Conservation (phyloP, 2,329 filamentous ascomycete genomes). For the Knufia petricola region DNA sequence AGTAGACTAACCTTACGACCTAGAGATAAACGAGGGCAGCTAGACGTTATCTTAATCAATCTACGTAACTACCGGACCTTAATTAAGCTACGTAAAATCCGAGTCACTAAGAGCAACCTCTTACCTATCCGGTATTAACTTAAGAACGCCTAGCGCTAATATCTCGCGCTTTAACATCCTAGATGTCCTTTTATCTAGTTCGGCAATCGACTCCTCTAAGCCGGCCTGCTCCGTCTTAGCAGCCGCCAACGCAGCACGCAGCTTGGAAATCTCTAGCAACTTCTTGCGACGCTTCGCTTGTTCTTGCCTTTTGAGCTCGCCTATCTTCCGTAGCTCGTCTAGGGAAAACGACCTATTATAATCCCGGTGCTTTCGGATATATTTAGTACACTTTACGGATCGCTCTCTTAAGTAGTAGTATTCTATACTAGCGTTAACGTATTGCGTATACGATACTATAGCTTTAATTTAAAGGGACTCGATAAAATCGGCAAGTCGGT, state of each 20-base stretch:
- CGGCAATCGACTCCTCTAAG: neutral
- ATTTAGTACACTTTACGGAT: neutral
- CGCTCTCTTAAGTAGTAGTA: constrained; percentile 5
- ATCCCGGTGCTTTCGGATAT: neutral
- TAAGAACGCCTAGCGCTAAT: neutral
- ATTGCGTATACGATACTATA: too few relatives aligned
- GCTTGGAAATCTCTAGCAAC: neutral
- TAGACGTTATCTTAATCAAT: too few relatives aligned
- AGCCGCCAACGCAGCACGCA: too few relatives aligned
- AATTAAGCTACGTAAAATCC: too few relatives aligned
- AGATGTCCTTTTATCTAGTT: neutral
- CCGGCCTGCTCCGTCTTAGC: neutral
- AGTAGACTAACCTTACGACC: too few relatives aligned
- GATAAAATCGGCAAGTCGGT: too few relatives aligned
- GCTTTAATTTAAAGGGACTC: too few relatives aligned
- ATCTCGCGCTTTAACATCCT: constrained; percentile 8
- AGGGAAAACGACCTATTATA: constrained; percentile 6
- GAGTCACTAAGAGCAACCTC: neutral
- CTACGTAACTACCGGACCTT: too few relatives aligned
- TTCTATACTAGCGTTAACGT: neutral
- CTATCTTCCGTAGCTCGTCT: constrained; percentile 2
- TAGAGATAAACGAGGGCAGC: too few relatives aligned
- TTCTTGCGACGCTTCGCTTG: constrained; percentile 2
- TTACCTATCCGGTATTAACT: neutral
- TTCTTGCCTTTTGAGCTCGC: neutral